phyloP scores from a whole-genome alignment of 225 moss, liverwort and hornwort genomes.

The Sphagnum contortum region DNA sequence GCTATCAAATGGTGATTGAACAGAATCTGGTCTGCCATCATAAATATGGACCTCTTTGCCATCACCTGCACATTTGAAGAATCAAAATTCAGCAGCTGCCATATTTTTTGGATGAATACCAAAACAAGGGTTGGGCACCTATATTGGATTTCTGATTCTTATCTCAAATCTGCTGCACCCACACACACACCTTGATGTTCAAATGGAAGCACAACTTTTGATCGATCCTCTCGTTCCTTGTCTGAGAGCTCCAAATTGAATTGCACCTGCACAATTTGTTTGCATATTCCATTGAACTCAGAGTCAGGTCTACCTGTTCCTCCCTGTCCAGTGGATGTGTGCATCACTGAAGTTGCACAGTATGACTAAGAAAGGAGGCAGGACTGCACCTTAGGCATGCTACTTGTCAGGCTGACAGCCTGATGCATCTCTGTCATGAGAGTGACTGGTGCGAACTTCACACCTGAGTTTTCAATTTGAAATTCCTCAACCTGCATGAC shows the following conservation, averaged over 20 bases:
- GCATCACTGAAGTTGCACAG: too few relatives aligned
- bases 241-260: conserved; percentile 73
- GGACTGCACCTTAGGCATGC: conserved; percentile 34
- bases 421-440: conserved; percentile 24
- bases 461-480: conserved; percentile 29
- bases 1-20: conserved; percentile 21
- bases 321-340: too few relatives aligned
- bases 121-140: too few relatives aligned
- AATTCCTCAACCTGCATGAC: conserved; percentile 47
- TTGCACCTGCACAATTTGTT: conserved; percentile 40
- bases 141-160: too few relatives aligned
- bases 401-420: conserved; percentile 11
- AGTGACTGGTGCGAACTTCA: conserved; percentile 32
- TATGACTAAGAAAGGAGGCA: too few relatives aligned
- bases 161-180: too few relatives aligned
- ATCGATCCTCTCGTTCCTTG: conserved; percentile 73
- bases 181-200: conserved; percentile 79
- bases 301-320: background rate
- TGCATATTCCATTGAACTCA: background rate
- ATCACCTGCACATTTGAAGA: conserved; percentile 36
- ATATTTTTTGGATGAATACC: too few relatives aligned
- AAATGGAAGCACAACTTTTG: conserved; percentile 88
- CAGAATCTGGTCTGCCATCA: conserved; percentile 59
- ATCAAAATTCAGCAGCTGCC: too few relatives aligned
- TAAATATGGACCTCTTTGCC: conserved; percentile 74